These are phyloP conservation scores for Dryadomyces sulphureus DNA, from an alignment of 2,329 filamentous ascomycete genomes.

Conservation along the genomic window DNA sequence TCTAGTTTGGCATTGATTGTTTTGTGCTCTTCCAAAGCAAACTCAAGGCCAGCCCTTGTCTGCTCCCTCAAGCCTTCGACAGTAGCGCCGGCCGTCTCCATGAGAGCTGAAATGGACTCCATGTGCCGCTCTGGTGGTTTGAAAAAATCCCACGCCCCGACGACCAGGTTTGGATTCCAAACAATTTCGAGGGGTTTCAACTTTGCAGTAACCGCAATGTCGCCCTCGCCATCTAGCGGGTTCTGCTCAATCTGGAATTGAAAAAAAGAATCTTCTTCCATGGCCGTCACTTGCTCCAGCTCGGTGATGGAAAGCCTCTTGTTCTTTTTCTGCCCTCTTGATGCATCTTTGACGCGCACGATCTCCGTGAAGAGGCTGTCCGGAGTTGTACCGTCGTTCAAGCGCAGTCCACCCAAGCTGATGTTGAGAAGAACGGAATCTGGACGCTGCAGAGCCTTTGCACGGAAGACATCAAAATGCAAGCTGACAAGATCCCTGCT, in stretches of 20 bases:
- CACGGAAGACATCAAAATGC: constrained; percentile 88
- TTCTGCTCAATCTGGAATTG: constrained; percentile 88
- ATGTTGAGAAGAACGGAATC: constrained; percentile 83
- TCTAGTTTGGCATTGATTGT: constrained; percentile 94
- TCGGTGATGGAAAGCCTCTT: constrained; percentile 39
- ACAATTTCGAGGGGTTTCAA: constrained; percentile 93
- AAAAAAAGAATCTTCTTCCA: constrained; percentile 75
- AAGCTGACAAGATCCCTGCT: constrained; percentile 68
- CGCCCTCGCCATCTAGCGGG: constrained; percentile 80
- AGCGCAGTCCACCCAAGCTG: constrained; percentile 78
- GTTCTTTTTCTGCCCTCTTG: constrained; percentile 23
- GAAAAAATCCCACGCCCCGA: constrained; percentile 90
- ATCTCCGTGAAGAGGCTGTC: constrained; percentile 90
- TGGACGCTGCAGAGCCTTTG: constrained; percentile 75
- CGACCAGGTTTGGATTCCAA: constrained; percentile 88
- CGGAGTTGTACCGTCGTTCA: constrained; percentile 91
- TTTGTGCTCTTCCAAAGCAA: constrained; percentile 93
- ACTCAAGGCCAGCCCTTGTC: constrained; percentile 88
- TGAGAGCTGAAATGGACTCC: constrained; percentile 91
- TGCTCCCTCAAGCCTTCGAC: constrained; percentile 92
- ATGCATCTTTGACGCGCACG: constrained; percentile 83
- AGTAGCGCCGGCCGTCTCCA: constrained; percentile 91
- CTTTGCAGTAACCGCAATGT: constrained; percentile 79
- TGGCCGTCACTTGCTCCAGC: constrained; percentile 25
- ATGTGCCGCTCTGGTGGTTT: constrained; percentile 91